Conservation (phyloP, 352 stramenopile genomes). For the Phytopythium boreale region DNA sequence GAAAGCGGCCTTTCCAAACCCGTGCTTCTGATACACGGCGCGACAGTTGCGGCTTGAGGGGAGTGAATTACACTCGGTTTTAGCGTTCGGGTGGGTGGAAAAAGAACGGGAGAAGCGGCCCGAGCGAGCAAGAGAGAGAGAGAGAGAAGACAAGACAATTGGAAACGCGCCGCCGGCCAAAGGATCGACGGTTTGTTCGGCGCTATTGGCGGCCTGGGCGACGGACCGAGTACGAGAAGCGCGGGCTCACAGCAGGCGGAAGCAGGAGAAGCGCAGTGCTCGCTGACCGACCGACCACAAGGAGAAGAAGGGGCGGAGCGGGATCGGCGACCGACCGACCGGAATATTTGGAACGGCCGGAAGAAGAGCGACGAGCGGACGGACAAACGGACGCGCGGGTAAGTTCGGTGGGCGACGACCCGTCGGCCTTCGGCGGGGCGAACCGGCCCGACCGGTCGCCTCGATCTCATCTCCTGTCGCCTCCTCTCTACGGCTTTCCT, state of each 20-base stretch:
- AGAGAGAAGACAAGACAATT: background rate
- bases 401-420: background rate
- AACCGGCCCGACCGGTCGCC: background rate
- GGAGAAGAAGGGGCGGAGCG: background rate
- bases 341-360: background rate
- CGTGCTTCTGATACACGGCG: background rate
- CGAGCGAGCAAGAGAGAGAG: too few species aligned
- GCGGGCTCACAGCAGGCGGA: background rate
- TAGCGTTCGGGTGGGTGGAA: background rate
- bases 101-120: constrained; percentile 7
- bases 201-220: background rate
- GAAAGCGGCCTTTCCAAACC: background rate
- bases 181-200: background rate
- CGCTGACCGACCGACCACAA: background rate
- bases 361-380: background rate
- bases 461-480: too few species aligned
- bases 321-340: background rate
- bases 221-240: background rate
- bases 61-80: background rate
- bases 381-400: background rate
- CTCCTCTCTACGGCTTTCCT: too few species aligned
- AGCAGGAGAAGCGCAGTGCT: background rate
- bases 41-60: background rate
- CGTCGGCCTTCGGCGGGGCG: background rate
- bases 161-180: constrained; percentile 5